A percentile compares a stretch with the other conserved stretches of the same genome.
These are phyloP conservation scores for Aspergillus calidoustus DNA, from an alignment of 2,329 filamentous ascomycete species.

Conservation along the genomic window DNA sequence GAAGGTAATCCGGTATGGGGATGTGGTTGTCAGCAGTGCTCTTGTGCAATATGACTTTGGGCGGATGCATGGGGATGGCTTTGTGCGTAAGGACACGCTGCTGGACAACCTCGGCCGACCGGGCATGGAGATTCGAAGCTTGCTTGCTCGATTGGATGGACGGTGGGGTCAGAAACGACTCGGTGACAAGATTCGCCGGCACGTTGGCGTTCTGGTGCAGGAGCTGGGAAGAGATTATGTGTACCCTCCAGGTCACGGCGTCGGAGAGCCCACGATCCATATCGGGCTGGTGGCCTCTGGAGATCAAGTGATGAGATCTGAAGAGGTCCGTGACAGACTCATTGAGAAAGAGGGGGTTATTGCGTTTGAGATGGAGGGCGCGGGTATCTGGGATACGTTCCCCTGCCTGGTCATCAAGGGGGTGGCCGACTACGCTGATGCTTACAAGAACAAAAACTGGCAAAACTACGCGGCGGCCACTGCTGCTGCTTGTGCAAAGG, in stretches of 20 bases:
- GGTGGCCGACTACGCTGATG: constrained; percentile 25
- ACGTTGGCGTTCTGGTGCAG: background rate
- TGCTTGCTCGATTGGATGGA: background rate
- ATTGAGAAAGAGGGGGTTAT: constrained; percentile 11
- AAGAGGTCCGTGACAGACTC: constrained; percentile 11
- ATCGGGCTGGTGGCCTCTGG: constrained; percentile 20
- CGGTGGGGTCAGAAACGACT: too few species aligned
- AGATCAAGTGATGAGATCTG: constrained; percentile 17
- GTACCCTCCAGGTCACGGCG: too few species aligned
- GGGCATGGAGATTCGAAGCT: background rate
- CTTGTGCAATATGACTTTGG: constrained; percentile 1
- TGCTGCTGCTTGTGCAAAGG: constrained; percentile 2
- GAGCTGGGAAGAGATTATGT: too few species aligned
- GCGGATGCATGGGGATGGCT: background rate
- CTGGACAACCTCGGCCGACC: background rate
- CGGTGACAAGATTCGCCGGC: too few species aligned
- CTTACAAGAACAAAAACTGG: constrained; percentile 24
- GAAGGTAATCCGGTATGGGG: background rate
- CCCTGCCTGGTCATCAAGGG: constrained; percentile 11
- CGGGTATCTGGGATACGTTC: background rate
- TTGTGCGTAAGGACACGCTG: background rate
- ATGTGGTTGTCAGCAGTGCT: background rate
- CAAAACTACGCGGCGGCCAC: constrained; percentile 20
- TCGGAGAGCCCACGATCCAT: background rate
- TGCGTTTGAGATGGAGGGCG: constrained; percentile 18